These are phyloP conservation scores for Calocybe gangraenosa DNA, from an alignment of 768 basidiomycete species.

Conservation along the genomic window DNA sequence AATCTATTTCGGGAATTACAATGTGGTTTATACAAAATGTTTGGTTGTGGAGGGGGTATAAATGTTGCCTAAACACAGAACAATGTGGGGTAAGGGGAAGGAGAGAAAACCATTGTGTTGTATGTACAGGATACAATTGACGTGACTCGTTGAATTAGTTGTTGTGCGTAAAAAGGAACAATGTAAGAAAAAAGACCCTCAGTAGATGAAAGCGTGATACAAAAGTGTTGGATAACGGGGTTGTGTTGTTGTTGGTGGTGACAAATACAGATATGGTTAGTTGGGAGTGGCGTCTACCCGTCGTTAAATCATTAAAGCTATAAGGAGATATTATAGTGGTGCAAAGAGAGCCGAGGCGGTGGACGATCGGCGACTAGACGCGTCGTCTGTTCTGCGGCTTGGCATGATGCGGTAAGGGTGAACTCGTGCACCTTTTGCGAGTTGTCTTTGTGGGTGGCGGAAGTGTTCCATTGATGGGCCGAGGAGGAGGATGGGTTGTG, in stretches of 20 bases:
- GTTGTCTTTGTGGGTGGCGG: constrained; percentile 35
- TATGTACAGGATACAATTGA: constrained; percentile 7
- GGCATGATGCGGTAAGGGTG: constrained; percentile 54
- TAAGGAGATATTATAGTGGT: constrained; percentile 3
- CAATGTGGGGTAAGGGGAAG: background rate
- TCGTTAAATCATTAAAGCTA: background rate
- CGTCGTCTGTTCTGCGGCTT: constrained; percentile 7
- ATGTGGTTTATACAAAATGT: too few species aligned
- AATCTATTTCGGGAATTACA: background rate
- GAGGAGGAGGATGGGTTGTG: constrained; percentile 41
- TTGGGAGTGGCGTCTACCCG: too few species aligned
- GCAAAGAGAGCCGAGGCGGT: background rate
- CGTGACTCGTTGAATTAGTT: constrained; percentile 1
- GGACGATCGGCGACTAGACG: constrained; percentile 2
- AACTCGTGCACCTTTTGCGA: constrained; percentile 44
- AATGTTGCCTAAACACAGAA: background rate
- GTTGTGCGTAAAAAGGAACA: background rate
- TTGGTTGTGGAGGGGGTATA: too few species aligned
- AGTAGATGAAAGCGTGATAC: constrained; percentile 2
- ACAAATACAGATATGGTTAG: constrained; percentile 16
- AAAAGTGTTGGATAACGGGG: too few species aligned
- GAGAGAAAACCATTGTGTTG: too few species aligned
- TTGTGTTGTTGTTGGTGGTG: constrained; percentile 2
- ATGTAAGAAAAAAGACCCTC: constrained; percentile 1
- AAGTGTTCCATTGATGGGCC: constrained; percentile 44